Evolutionary conservation across 73 alveolate genomes (phyloP).

Genomic region (Effrenium voratum): DNA sequence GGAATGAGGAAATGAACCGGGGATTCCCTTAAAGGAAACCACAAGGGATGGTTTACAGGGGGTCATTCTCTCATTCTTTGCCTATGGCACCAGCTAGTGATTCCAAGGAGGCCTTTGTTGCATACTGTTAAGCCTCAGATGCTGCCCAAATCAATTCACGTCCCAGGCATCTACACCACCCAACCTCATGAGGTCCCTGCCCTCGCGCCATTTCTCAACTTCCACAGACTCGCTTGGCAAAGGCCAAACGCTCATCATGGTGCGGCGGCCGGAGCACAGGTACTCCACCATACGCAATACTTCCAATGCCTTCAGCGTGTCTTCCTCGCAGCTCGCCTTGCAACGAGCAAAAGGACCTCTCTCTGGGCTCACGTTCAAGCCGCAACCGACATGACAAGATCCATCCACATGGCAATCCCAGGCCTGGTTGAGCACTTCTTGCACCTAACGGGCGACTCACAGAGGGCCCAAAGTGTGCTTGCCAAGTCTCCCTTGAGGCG

Average conservation of each 20-base stretch:
- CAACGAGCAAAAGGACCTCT: background rate
- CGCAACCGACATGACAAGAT: background rate
- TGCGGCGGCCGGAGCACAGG: slow-evolving; percentile 54
- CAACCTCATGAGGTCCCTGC: too few species aligned
- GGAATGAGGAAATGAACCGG: too few species aligned
- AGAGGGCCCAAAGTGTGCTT: background rate
- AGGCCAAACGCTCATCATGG: slow-evolving; percentile 74
- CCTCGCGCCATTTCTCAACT: too few species aligned
- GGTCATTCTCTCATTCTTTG: too few species aligned
- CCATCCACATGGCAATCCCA: background rate
- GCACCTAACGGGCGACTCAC: background rate
- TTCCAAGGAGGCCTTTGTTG: too few species aligned
- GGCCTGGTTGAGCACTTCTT: background rate
- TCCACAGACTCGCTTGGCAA: slow-evolving; percentile 1
- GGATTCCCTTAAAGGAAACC: too few species aligned
- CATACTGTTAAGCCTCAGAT: too few species aligned
- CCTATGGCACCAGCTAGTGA: too few species aligned
- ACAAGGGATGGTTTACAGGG: too few species aligned
- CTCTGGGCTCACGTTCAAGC: background rate
- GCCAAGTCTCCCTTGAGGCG: background rate
- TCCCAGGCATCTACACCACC: too few species aligned
- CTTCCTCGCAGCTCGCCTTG: background rate
- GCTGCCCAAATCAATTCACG: too few species aligned
- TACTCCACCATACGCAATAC: slow-evolving; percentile 73
- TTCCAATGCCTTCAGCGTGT: slow-evolving; percentile 40